Evolutionary conservation across 257 asterid species (phyloP).

Genomic region (Henckelia pumila): DNA sequence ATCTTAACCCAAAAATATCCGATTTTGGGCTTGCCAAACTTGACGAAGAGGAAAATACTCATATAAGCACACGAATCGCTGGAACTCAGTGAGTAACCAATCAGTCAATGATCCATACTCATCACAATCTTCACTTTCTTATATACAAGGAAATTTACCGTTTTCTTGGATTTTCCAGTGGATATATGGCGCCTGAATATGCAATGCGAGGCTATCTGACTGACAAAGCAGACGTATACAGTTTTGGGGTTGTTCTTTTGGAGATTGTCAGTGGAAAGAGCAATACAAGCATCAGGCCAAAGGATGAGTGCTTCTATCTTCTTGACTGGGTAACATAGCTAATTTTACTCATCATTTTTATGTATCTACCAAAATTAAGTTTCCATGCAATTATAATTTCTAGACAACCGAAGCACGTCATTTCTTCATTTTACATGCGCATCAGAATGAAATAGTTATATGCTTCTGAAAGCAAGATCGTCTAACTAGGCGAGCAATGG

Average conservation of each 20-base stretch:
- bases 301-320: background rate
- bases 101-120: background rate
- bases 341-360: background rate
- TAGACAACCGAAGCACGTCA: too few relatives aligned
- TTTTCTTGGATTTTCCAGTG: background rate
- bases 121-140: background rate
- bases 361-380: background rate
- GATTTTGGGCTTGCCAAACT: conserved; percentile 15
- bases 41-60: conserved; percentile 16
- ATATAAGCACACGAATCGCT: conserved; percentile 10
- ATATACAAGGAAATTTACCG: background rate
- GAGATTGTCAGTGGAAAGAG: conserved; percentile 13
- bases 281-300: conserved; percentile 6
- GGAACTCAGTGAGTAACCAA: conserved; percentile 5
- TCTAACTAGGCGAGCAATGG: background rate
- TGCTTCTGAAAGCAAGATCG: background rate
- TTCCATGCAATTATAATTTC: background rate
- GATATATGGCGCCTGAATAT: conserved; percentile 19
- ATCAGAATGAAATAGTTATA: background rate
- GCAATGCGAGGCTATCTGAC: conserved; percentile 11
- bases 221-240: conserved; percentile 12
- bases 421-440: background rate
- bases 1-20: conserved; percentile 14
- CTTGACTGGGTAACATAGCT: conserved; percentile 9
- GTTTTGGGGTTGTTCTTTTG: conserved; percentile 6